Percentiles rank a stretch among this genome's conserved stretches.
Evolutionary conservation across 495 filamentous ascomycete species (phyloP).

Genomic region (Penicillium coprophilum): DNA sequence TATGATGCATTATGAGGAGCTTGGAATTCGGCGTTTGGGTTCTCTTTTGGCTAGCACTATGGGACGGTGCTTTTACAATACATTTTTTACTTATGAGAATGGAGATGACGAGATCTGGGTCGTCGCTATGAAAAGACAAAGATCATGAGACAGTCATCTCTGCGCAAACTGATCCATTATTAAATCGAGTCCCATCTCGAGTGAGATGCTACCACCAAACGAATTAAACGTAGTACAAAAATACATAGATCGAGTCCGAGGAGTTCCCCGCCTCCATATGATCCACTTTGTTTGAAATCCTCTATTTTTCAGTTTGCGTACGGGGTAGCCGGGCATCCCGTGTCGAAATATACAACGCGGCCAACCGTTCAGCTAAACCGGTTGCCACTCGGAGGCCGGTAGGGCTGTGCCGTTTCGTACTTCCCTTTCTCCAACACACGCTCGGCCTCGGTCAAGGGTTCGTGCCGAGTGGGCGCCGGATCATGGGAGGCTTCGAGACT

Average conservation of each 20-base stretch:
- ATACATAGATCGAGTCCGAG: background rate
- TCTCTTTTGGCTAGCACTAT: background rate
- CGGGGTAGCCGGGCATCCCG: background rate
- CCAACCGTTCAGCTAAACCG: slow-evolving; percentile 60
- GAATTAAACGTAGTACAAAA: background rate
- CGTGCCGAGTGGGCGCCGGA: slow-evolving; percentile 84
- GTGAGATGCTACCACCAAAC: background rate
- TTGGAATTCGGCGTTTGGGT: slow-evolving; percentile 18
- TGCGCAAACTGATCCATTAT: background rate
- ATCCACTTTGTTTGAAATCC: background rate
- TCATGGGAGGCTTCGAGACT: slow-evolving; percentile 75
- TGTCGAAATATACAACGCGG: slow-evolving; percentile 21
- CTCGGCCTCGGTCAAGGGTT: slow-evolving; percentile 69
- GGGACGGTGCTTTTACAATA: background rate
- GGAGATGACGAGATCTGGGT: background rate
- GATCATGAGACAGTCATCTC: background rate
- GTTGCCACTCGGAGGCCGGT: slow-evolving; percentile 74
- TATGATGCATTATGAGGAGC: slow-evolving; percentile 16
- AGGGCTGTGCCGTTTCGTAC: slow-evolving; percentile 79
- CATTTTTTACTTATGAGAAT: background rate
- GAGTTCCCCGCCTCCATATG: no score
- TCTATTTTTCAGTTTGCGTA: slow-evolving; percentile 1
- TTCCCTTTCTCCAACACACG: slow-evolving; percentile 79
- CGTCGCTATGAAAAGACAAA: background rate
- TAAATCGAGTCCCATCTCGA: background rate